Percentiles rank a stretch among this genome's conserved stretches.
These are phyloP conservation scores for Lipomyces orientalis DNA, from an alignment of 805 yeast genomes.

Conservation along the genomic window DNA sequence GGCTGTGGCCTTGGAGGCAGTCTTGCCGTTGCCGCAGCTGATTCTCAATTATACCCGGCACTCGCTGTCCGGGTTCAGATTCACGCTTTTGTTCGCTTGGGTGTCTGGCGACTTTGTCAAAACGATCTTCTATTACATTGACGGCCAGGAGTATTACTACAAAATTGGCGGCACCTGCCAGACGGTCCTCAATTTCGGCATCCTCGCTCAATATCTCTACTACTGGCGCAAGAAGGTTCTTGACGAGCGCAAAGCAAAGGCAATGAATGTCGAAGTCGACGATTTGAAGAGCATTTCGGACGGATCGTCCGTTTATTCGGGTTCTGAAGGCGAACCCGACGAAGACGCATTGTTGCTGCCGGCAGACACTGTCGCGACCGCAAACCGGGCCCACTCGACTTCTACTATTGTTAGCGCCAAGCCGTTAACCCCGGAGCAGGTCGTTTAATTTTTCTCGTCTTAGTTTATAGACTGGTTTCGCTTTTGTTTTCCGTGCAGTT, in stretches of 20 bases:
- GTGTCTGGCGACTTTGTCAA: slow-evolving; percentile 85
- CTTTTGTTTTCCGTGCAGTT: not conserved
- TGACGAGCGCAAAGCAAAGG: slow-evolving; percentile 19
- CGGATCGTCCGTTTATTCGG: slow-evolving; percentile 13
- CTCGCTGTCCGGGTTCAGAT: slow-evolving; percentile 78
- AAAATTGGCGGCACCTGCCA: slow-evolving; percentile 69
- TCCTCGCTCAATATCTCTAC: slow-evolving; percentile 73
- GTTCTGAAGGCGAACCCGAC: not conserved
- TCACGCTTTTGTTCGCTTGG: slow-evolving; percentile 80
- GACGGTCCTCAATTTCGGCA: slow-evolving; percentile 72
- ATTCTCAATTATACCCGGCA: slow-evolving; percentile 76
- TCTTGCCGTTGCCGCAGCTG: slow-evolving; percentile 58
- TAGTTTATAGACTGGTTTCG: not conserved
- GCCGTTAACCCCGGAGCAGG: not conserved
- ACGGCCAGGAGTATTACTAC: slow-evolving; percentile 59
- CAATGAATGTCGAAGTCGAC: slow-evolving; percentile 23
- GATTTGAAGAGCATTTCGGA: not conserved
- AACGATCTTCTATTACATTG: slow-evolving; percentile 73
- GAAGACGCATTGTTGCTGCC: not conserved
- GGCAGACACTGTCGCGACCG: not conserved
- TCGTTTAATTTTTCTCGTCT: not conserved
- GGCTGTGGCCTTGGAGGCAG: slow-evolving; percentile 63
- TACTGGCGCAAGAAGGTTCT: slow-evolving; percentile 46
- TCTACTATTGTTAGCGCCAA: not conserved
- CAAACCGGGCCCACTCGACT: not conserved